These are phyloP conservation scores for Eucalyptus pumila DNA, from an alignment of 345 rosid genomes.

Conservation along the genomic window DNA sequence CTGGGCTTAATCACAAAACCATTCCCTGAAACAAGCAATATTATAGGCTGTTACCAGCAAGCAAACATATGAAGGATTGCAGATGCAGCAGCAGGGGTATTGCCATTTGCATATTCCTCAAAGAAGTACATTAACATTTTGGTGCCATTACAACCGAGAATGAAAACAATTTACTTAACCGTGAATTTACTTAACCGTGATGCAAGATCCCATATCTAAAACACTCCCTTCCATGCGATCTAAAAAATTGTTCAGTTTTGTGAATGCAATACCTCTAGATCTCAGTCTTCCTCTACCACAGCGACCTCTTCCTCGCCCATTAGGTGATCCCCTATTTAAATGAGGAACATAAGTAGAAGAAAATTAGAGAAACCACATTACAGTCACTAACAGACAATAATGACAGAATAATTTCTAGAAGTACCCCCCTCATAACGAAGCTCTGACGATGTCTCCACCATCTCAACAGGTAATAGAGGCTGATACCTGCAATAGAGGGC, in stretches of 20 bases:
- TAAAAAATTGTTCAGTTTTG: not conserved
- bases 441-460: slow-evolving; percentile 36
- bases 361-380: too few species aligned
- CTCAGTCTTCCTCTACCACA: too few species aligned
- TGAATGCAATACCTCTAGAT: too few species aligned
- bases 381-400: too few species aligned
- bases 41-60: not conserved
- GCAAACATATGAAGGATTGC: not conserved
- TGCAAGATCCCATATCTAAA: not conserved
- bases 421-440: slow-evolving; percentile 52
- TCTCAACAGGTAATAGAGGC: slow-evolving; percentile 48
- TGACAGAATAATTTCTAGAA: not conserved
- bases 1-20: slow-evolving; percentile 14
- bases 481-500: slow-evolving; percentile 35
- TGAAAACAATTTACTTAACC: not conserved
- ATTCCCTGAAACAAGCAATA: too few species aligned
- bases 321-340: too few species aligned
- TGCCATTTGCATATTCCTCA: not conserved
- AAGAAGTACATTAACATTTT: not conserved
- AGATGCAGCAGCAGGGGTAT: not conserved
- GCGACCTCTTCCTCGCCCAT: too few species aligned
- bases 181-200: too few species aligned
- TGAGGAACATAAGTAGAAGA: too few species aligned
- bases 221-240: not conserved
- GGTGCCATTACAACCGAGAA: not conserved